Evolutionary conservation across 2,329 filamentous ascomycete genomes (phyloP).

Genomic region (Phyllosticta paracitricarpa): DNA sequence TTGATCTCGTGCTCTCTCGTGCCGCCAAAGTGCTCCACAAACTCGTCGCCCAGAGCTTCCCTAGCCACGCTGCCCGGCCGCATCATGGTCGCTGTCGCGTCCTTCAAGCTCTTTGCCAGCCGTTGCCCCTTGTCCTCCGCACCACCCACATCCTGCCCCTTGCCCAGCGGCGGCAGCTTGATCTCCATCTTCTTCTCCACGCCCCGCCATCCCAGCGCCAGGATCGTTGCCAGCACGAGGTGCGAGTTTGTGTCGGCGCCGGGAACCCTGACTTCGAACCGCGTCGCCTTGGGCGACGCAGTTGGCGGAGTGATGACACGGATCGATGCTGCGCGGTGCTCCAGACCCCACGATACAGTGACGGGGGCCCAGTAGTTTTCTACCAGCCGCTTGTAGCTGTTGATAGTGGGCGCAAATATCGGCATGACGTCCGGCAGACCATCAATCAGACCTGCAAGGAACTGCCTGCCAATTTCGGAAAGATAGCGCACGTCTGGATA

Average conservation of each 20-base stretch:
- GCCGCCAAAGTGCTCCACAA: slow-evolving; percentile 91
- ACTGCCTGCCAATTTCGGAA: slow-evolving; percentile 83
- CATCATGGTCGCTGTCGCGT: slow-evolving; percentile 73
- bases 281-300: slow-evolving; percentile 70
- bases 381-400: slow-evolving; percentile 95
- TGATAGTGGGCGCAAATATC: slow-evolving; percentile 83
- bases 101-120: slow-evolving; percentile 73
- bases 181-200: slow-evolving; percentile 88
- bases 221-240: slow-evolving; percentile 74
- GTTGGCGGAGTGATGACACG: slow-evolving; percentile 84
- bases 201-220: slow-evolving; percentile 82
- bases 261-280: slow-evolving; percentile 85
- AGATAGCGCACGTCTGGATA: slow-evolving; percentile 70
- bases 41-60: slow-evolving; percentile 86
- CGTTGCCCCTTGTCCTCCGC: slow-evolving; percentile 60
- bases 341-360: slow-evolving; percentile 92
- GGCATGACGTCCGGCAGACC: slow-evolving; percentile 95
- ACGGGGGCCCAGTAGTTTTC: slow-evolving; percentile 99
- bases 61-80: slow-evolving; percentile 74
- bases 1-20: slow-evolving; percentile 85
- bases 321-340: slow-evolving; percentile 87
- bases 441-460: slow-evolving; percentile 80
- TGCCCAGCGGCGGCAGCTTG: slow-evolving; percentile 69
- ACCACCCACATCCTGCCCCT: slow-evolving; percentile 73
- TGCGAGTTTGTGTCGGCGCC: slow-evolving; percentile 92